phyloP scores from a whole-genome alignment of 495 filamentous ascomycete genomes.

The Penicillium salamii region DNA sequence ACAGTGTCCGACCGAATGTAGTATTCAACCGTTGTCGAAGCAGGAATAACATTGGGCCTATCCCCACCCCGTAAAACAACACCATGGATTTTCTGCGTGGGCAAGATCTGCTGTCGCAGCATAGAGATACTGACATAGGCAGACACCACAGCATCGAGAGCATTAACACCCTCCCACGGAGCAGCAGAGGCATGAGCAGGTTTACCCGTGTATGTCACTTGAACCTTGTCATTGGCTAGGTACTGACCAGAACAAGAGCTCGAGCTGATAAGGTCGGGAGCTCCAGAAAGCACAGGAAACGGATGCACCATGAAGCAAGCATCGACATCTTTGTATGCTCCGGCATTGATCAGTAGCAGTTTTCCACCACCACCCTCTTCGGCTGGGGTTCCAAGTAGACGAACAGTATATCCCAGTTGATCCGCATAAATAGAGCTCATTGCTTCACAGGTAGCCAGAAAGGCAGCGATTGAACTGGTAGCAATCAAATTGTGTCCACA shows the following conservation, averaged over 20 bases:
- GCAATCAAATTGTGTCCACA: slow-evolving; percentile 50
- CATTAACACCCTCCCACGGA: slow-evolving; percentile 65
- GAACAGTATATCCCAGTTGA: slow-evolving; percentile 18
- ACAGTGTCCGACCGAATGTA: slow-evolving; percentile 51
- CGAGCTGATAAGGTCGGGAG: slow-evolving; percentile 22
- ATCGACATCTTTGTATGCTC: slow-evolving; percentile 46
- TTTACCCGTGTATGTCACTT: slow-evolving; percentile 41
- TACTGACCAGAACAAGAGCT: slow-evolving; percentile 35
- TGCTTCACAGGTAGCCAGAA: slow-evolving; percentile 35
- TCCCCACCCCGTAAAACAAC: slow-evolving; percentile 44
- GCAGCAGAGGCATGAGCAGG: slow-evolving; percentile 55
- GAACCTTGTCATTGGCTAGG: slow-evolving; percentile 52
- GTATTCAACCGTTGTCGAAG: slow-evolving; percentile 51
- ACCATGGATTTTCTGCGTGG: slow-evolving; percentile 43
- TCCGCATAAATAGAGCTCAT: slow-evolving; percentile 15
- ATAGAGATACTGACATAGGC: slow-evolving; percentile 60
- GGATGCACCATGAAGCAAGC: slow-evolving; percentile 57
- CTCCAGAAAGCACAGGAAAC: slow-evolving; percentile 32
- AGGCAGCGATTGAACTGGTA: slow-evolving; percentile 42
- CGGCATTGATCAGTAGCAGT: slow-evolving; percentile 45
- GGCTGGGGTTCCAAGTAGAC: slow-evolving; percentile 44
- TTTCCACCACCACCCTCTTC: slow-evolving; percentile 45
- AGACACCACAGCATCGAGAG: slow-evolving; percentile 59
- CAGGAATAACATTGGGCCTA: slow-evolving; percentile 52
- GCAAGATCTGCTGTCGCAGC: slow-evolving; percentile 57